Evolutionary conservation across 257 asterid species (phyloP), one percentile per base, ranked within the genome.

Genomic region (Leptodermis oblonga): DNA sequence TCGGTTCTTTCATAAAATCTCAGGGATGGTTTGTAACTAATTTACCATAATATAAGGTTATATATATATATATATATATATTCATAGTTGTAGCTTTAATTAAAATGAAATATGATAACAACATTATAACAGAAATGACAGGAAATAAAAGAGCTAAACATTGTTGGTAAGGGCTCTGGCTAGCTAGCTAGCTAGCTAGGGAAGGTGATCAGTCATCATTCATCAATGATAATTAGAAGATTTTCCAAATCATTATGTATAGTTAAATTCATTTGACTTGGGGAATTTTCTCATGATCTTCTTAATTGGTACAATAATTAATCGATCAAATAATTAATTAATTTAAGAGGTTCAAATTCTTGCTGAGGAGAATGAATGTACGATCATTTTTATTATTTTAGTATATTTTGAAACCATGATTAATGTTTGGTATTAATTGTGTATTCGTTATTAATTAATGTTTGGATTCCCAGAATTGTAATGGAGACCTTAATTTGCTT

Each of bases 121-220:
- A 78, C 75, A 41, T 22, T 46, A 20, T 74, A 85, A 60, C 84
- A 52, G 67, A n/a, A n/a, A 72, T 79, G 59, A 75, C 58, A 28
- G 12, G 51, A 17, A 62, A 20, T 14, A 28, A 62, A 31, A 11
- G 36, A 71, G 45, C 23, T 22, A 36, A 53, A n/a, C n/a, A n/a
- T n/a, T 23, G 3, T 33, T 61, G 22, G 67, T 10, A 20, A 56
- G 67, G 43, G 22, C 30, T 17, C 51, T 39, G 1, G 45, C 45
- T 39, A 39, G 12, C 45, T 5, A 39, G 45, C 45, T 9, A 34
- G 7, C 45, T 36, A 22, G 37, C 7, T 14, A 31, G 5, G 45
- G 48, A 46, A 8, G n/a, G 4, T 11, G 49, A 45, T 43, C 46
- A 39, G 13, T 39, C 37, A 52, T 0, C 14, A n/a, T n/a, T n/a